Evolutionary conservation across 768 basidiomycete genomes (phyloP).

Genomic region (Dentipellis sp.): DNA sequence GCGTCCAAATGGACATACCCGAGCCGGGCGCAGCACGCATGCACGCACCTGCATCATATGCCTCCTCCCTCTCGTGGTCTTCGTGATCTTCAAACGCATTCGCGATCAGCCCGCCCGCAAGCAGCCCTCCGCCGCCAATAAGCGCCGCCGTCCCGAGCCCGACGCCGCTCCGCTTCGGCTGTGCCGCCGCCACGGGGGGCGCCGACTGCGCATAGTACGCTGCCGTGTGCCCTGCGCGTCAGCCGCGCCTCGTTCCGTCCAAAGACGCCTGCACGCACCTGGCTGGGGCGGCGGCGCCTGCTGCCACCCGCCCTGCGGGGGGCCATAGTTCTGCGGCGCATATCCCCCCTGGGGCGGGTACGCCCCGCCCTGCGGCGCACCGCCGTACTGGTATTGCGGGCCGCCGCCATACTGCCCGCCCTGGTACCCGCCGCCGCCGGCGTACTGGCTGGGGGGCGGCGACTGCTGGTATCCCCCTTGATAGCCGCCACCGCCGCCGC

Average conservation of each 20-base stretch:
- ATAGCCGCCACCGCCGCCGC: neutral
- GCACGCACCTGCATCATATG: constrained; percentile 27
- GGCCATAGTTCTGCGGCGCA: constrained; percentile 8
- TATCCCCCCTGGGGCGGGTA: constrained; percentile 14
- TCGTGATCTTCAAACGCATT: constrained; percentile 39
- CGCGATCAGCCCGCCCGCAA: constrained; percentile 51
- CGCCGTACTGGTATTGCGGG: constrained; percentile 13
- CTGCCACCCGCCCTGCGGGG: constrained; percentile 13
- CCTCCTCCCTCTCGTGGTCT: constrained; percentile 22
- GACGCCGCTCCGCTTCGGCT: constrained; percentile 2
- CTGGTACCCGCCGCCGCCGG: constrained; percentile 16
- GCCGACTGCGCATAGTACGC: neutral
- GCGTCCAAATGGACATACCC: neutral
- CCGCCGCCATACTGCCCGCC: constrained; percentile 16
- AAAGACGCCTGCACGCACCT: constrained; percentile 1
- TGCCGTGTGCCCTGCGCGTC: neutral
- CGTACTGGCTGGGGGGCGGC: constrained; percentile 16
- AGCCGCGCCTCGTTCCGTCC: neutral
- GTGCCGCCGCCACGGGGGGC: neutral
- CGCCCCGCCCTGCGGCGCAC: constrained; percentile 9
- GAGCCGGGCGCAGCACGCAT: neutral
- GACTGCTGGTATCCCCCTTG: constrained; percentile 9
- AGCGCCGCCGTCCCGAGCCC: constrained; percentile 1
- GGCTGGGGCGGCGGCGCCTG: constrained; percentile 6
- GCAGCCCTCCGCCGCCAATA: constrained; percentile 45